These are phyloP conservation scores for Aspergillus affinis DNA, from an alignment of 495 filamentous ascomycete species.

Conservation along the genomic window DNA sequence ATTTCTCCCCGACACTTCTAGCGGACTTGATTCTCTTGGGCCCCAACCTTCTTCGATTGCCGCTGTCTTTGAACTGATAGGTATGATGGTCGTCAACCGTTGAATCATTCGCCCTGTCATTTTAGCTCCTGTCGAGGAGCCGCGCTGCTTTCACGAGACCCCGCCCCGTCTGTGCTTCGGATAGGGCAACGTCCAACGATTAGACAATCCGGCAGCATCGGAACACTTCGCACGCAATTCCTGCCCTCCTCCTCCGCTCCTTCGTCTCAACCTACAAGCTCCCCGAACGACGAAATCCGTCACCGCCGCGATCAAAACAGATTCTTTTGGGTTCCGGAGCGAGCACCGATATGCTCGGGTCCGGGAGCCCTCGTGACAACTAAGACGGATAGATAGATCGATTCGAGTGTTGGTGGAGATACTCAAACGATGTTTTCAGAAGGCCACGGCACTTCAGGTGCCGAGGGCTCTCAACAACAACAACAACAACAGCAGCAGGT, in stretches of 20 bases:
- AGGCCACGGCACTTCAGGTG: conserved; percentile 32
- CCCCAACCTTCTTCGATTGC: not conserved
- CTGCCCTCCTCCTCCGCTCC: conserved; percentile 8
- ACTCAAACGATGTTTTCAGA: conserved; percentile 38
- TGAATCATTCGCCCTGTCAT: conserved; percentile 13
- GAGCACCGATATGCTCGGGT: conserved; percentile 51
- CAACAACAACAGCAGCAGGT: conserved; percentile 13
- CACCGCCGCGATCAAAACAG: conserved; percentile 20
- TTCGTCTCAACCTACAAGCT: conserved; percentile 10
- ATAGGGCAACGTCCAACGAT: conserved; percentile 33
- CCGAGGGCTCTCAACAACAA: conserved; percentile 31
- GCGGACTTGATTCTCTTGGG: conserved; percentile 1
- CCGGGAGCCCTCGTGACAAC: conserved; percentile 46
- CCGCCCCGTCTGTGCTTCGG: conserved; percentile 38
- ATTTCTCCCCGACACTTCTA: conserved; percentile 1
- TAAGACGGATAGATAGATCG: conserved; percentile 39
- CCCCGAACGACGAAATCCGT: conserved; percentile 2
- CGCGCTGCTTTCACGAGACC: conserved; percentile 26
- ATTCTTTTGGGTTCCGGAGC: conserved; percentile 44
- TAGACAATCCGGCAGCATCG: conserved; percentile 35
- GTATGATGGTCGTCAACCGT: conserved; percentile 18
- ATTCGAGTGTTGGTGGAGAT: conserved; percentile 36
- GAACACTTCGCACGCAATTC: conserved; percentile 23
- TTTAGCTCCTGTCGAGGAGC: conserved; percentile 23
- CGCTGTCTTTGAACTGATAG: conserved; percentile 10